Base-by-base conservation (phyloP, 2,329 filamentous ascomycete genomes). In the Paecilomyces fulvus region DNA sequence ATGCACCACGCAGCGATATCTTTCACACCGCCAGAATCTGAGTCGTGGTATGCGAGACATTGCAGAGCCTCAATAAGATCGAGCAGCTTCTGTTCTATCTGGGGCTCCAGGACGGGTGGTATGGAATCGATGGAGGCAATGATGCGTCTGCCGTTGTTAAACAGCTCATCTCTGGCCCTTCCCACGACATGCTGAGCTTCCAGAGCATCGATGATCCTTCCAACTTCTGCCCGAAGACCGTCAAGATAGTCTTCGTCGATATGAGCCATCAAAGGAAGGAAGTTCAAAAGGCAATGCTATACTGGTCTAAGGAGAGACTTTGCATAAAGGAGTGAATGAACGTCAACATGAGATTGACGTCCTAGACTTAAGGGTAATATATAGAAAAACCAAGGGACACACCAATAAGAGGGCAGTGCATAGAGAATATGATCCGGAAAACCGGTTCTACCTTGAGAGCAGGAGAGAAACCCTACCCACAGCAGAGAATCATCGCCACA, bases 1-100 rank as follows among this genome's bases (percentile, higher is more conserved):
- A 80, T 69, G 59, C 79, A 80, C 76, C 78, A 82, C 11, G 76
- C 70, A 8, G 75, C 73, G 54, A 82, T 68, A 61, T 80, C 79
- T 43, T 59, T 59, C 11, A 80, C 69, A 28, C 68, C 69, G 25
- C 76, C 77, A 51, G 64, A 70, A 61, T 81, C 79, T 12, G 74
- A 66, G 56, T 82, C 79, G 49, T 74, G 69, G 61, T 75, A 80
- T 10, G 78, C 78, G 56, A 80, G 74, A 46, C 73, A 70, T 60
- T 83, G 80, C n/a, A 43, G 70, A 5, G 73, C 70, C 30, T 69
- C 67, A 50, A 81, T 65, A 43, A 77, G 65, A 70, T 70, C 74
- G 11, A 72, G 61, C 71, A 63, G 58, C 64, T 68, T 8, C 59
- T 59, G 55, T 65, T 63, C 63, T 69, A 70, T 54, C 70, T 60